A percentile compares a stretch with the other conserved stretches of the same genome.
Conservation (phyloP, 306 rosid species). For the Fagus sylvatica region DNA sequence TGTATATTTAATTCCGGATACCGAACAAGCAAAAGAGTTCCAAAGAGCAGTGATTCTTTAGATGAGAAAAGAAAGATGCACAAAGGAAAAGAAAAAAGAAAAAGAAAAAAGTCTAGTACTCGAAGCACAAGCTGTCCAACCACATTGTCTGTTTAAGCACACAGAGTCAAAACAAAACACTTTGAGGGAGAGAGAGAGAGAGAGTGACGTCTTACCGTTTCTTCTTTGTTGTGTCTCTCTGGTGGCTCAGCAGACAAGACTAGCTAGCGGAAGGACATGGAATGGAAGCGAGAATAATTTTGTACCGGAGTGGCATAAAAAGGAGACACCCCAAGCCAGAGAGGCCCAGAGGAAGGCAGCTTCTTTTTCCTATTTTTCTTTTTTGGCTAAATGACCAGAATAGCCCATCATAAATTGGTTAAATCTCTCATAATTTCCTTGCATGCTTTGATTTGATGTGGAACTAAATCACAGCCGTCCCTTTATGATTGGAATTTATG, state of each 20-base stretch:
- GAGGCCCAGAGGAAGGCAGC: constrained; percentile 11
- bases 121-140: constrained; percentile 10
- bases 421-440: neutral
- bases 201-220: constrained; percentile 33
- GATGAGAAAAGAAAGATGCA: neutral
- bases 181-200: constrained; percentile 15
- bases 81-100: neutral
- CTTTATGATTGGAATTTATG: neutral
- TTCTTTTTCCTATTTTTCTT: neutral
- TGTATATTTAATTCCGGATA: neutral
- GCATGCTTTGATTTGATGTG: neutral
- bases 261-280: constrained; percentile 18
- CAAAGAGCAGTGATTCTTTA: neutral
- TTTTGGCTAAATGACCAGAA: neutral
- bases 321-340: neutral
- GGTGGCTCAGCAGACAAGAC: constrained; percentile 15
- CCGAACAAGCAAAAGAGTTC: neutral
- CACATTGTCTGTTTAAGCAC: constrained; percentile 18
- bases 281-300: constrained; percentile 22
- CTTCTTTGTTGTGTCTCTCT: neutral
- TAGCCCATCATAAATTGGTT: neutral
- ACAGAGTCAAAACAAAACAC: constrained; percentile 6
- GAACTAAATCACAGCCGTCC: neutral
- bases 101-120: neutral
- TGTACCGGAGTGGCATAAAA: constrained; percentile 19